A percentile compares a stretch with the other conserved stretches of the same genome.
Evolutionary conservation across 2,329 filamentous ascomycete species (phyloP).

Genomic region (Clathrospora elynae): DNA sequence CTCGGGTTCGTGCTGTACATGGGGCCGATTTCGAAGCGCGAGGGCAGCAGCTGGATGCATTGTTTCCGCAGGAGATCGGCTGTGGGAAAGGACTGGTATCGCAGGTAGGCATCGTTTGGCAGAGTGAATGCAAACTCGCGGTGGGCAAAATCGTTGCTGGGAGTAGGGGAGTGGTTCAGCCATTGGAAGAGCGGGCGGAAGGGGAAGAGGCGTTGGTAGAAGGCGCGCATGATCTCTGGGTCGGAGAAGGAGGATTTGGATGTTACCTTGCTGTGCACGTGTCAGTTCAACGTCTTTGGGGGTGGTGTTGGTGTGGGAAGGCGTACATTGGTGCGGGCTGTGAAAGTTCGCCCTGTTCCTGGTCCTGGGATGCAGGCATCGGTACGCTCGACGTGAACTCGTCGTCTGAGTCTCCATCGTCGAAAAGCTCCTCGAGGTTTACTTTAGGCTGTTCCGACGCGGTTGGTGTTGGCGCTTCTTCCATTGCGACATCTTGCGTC

Average conservation of each 20-base stretch:
- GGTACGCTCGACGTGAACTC: conserved; percentile 63
- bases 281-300: conserved; percentile 22
- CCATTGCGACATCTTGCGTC: conserved; percentile 40
- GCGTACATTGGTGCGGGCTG: conserved; percentile 50
- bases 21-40: conserved; percentile 97
- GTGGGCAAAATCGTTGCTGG: conserved; percentile 85
- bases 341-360: conserved; percentile 43
- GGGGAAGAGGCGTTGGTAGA: conserved; percentile 94
- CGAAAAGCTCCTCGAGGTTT: conserved; percentile 64
- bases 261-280: conserved; percentile 34
- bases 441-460: conserved; percentile 42
- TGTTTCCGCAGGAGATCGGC: conserved; percentile 84
- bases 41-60: conserved; percentile 83
- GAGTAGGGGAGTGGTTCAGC: conserved; percentile 90
- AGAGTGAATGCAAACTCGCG: conserved; percentile 96
- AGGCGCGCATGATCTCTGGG: conserved; percentile 84
- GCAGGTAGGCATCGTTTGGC: conserved; percentile 87
- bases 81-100: conserved; percentile 81
- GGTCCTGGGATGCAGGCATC: conserved; percentile 52
- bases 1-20: conserved; percentile 93
- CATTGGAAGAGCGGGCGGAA: conserved; percentile 96
- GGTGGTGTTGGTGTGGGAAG: not conserved
- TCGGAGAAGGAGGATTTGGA: conserved; percentile 63
- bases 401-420: conserved; percentile 61
- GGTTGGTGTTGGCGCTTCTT: conserved; percentile 35